phyloP scores from a whole-genome alignment of 352 stramenopile species.

The Globisporangium irregulare region DNA sequence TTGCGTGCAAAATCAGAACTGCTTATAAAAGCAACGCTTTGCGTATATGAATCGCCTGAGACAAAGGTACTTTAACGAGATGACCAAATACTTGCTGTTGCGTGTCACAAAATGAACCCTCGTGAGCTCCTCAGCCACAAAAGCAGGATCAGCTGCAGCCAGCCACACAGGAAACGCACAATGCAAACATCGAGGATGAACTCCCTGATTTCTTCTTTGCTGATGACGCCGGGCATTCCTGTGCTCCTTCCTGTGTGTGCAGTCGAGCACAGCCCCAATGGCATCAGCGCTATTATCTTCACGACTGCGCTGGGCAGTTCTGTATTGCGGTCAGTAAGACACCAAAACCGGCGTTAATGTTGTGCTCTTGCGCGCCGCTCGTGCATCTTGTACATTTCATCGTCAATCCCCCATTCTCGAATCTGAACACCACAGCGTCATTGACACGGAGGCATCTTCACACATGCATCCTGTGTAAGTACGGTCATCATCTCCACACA shows the following conservation, averaged over 20 bases:
- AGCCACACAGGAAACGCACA: too few species aligned
- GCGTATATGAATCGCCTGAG: background rate
- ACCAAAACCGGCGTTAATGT: too few species aligned
- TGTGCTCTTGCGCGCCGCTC: too few species aligned
- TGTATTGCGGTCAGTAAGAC: too few species aligned
- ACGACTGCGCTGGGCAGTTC: too few species aligned
- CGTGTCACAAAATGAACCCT: background rate
- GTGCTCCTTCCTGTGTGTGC: too few species aligned
- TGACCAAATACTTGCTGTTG: background rate
- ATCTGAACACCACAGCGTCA: background rate
- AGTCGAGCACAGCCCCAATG: too few species aligned
- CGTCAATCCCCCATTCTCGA: background rate
- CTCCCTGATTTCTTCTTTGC: conserved; percentile 4
- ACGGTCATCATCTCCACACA: too few species aligned
- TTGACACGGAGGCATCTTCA: too few species aligned
- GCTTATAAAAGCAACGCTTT: background rate
- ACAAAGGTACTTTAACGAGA: background rate
- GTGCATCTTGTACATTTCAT: background rate
- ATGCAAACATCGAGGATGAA: background rate
- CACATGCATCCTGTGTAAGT: too few species aligned
- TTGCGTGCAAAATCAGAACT: background rate
- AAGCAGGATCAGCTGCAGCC: background rate
- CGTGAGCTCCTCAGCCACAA: background rate
- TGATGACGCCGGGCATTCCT: background rate
- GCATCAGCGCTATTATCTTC: too few species aligned